These are phyloP conservation scores for Pseudocercospora eumusae DNA, from an alignment of 2,329 filamentous ascomycete species.

Conservation along the genomic window DNA sequence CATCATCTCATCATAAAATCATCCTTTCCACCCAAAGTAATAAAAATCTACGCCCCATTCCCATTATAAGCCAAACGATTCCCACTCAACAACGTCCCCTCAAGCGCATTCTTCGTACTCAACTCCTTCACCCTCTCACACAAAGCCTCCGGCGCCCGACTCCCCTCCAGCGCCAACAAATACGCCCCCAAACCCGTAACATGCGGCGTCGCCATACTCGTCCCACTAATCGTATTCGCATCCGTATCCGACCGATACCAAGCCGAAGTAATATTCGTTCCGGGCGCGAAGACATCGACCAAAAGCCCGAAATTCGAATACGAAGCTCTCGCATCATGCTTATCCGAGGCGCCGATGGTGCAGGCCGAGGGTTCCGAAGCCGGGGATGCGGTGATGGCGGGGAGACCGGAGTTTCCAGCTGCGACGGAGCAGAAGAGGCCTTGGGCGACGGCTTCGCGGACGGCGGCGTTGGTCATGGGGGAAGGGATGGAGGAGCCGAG, in stretches of 20 bases:
- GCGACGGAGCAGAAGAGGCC: conserved; percentile 47
- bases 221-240: conserved; percentile 56
- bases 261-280: conserved; percentile 48
- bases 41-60: conserved; percentile 23
- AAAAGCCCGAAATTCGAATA: conserved; percentile 46
- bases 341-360: conserved; percentile 43
- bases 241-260: conserved; percentile 51
- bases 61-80: conserved; percentile 62
- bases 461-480: conserved; percentile 43
- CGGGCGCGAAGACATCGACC: conserved; percentile 51
- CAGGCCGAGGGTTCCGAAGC: conserved; percentile 39
- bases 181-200: conserved; percentile 69
- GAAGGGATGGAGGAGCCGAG: conserved; percentile 43
- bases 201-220: conserved; percentile 68
- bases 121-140: conserved; percentile 51
- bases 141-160: conserved; percentile 48
- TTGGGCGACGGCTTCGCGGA: conserved; percentile 40
- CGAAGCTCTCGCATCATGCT: conserved; percentile 38
- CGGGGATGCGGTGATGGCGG: conserved; percentile 39
- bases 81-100: conserved; percentile 40
- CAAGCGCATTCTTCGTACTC: conserved; percentile 43
- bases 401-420: conserved; percentile 42
- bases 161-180: conserved; percentile 58
- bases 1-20: neutral
- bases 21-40: neutral